phyloP scores from a whole-genome alignment of 164 flowering plant genomes.

The Taxillus chinensis region DNA sequence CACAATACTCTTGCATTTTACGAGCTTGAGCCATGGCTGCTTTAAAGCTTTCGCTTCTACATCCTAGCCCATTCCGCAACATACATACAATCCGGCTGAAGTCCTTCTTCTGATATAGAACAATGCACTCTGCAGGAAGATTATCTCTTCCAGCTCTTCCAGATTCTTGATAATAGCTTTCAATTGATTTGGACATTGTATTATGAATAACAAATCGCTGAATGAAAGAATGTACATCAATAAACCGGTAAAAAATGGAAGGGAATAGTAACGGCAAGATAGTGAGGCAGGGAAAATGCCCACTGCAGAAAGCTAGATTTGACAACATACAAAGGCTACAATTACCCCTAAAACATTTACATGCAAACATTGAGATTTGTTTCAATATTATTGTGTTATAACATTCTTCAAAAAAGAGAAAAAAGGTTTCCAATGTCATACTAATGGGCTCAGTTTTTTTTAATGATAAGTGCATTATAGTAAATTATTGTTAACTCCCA shows the following conservation, averaged over 20 bases:
- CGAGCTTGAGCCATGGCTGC: constrained; percentile 71
- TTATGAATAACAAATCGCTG: constrained; percentile 95
- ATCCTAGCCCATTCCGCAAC: constrained; percentile 60
- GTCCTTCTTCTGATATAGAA: constrained; percentile 89
- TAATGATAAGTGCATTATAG: no score
- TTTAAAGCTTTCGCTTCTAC: constrained; percentile 55
- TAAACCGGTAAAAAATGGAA: background rate
- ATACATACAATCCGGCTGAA: constrained; percentile 92
- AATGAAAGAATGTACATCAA: constrained; percentile 6
- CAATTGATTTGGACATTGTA: constrained; percentile 91
- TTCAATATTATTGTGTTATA: no score
- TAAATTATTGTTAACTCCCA: no score
- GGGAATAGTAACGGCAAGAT: no score
- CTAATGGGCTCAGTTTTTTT: no score
- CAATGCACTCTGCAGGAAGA: constrained; percentile 67
- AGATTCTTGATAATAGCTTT: constrained; percentile 97
- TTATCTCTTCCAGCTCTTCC: constrained; percentile 95
- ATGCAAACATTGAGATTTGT: no score
- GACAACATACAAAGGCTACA: no score
- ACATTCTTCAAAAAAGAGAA: no score
- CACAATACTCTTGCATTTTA: constrained; percentile 85
- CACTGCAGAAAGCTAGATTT: no score
- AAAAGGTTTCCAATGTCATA: no score
- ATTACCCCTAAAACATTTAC: no score
- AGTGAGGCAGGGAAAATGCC: no score